phyloP scores from a whole-genome alignment of 768 basidiomycete species.

The Pisolithus marmoratus region DNA sequence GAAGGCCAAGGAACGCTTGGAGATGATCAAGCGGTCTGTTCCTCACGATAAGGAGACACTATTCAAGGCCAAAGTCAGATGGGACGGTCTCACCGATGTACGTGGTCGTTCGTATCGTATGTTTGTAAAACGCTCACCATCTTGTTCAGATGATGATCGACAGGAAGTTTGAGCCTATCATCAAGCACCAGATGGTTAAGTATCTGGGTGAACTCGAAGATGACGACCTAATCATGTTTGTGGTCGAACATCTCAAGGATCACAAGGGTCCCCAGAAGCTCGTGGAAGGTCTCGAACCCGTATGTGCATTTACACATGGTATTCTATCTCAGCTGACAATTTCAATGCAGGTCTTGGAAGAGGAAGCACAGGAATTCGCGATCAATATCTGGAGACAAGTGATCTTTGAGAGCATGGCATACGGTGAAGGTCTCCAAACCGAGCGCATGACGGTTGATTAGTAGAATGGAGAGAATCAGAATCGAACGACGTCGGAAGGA shows the following conservation, averaged over 20 bases:
- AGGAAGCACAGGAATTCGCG: constrained; percentile 80
- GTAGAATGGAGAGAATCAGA: constrained; percentile 14
- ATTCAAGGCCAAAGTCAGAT: constrained; percentile 82
- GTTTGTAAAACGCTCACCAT: constrained; percentile 11
- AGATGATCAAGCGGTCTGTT: constrained; percentile 71
- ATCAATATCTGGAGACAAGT: constrained; percentile 84
- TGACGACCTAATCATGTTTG: constrained; percentile 91
- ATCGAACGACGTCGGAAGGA: constrained; percentile 8
- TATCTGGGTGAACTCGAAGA: constrained; percentile 91
- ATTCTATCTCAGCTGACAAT: constrained; percentile 1
- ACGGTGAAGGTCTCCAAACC: constrained; percentile 82
- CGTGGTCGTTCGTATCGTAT: constrained; percentile 20
- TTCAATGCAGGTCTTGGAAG: constrained; percentile 71
- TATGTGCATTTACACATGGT: constrained; percentile 36
- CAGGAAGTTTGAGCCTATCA: constrained; percentile 81
- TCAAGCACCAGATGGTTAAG: constrained; percentile 77
- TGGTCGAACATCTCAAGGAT: constrained; percentile 87
- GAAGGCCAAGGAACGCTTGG: constrained; percentile 72
- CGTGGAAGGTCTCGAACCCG: constrained; percentile 85
- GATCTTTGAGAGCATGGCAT: constrained; percentile 93
- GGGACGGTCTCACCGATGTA: constrained; percentile 89
- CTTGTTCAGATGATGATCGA: constrained; percentile 65
- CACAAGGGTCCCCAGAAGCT: constrained; percentile 82
- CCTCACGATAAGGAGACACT: constrained; percentile 73
- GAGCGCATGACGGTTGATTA: constrained; percentile 81